Percentiles rank a stretch among this genome's conserved stretches.
Conservation (phyloP, 306 rosid genomes). For the Quercus robur region DNA sequence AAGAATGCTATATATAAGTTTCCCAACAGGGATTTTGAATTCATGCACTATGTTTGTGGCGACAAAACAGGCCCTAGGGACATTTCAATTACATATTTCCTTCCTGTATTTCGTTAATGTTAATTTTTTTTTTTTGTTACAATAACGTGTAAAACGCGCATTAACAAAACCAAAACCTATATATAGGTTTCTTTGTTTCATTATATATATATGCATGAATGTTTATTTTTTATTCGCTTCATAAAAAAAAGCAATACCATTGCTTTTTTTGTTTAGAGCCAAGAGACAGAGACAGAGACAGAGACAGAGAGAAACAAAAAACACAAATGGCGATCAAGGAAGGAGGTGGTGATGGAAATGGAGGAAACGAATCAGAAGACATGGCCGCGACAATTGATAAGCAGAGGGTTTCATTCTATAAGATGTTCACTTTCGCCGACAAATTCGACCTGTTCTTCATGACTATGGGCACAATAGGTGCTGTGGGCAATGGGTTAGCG, state of each 20-base stretch:
- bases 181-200: too few species aligned
- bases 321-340: neutral
- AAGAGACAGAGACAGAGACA: neutral
- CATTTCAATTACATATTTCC: too few species aligned
- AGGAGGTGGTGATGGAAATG: neutral
- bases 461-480: slow-evolving; percentile 49
- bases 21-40: too few species aligned
- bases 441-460: slow-evolving; percentile 43
- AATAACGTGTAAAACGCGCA: too few species aligned
- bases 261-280: neutral
- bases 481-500: slow-evolving; percentile 49
- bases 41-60: too few species aligned
- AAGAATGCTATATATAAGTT: too few species aligned
- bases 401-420: slow-evolving; percentile 51
- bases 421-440: slow-evolving; percentile 70
- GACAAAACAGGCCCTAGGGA: too few species aligned
- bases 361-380: neutral
- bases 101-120: too few species aligned
- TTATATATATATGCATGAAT: neutral
- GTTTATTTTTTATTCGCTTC: too few species aligned
- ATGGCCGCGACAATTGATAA: neutral
- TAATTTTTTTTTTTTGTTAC: too few species aligned
- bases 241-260: too few species aligned
- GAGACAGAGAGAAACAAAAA: neutral
- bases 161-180: too few species aligned